Conservation (phyloP, 2,329 filamentous ascomycete genomes). For the Fulvia fulva region DNA sequence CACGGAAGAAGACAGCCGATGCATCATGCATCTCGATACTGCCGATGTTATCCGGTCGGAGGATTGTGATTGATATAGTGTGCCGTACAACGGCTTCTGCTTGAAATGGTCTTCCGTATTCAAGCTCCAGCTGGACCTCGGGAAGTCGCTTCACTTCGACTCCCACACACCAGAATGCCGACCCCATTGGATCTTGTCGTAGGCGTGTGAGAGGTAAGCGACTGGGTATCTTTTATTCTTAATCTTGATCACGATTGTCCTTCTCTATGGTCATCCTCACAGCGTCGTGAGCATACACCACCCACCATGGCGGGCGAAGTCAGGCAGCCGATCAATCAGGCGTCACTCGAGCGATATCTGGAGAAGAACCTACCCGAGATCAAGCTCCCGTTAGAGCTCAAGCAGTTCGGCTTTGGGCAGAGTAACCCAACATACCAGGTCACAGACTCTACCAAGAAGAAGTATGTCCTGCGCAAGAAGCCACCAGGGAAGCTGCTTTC, state of each 20-base stretch:
- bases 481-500: slow-evolving; percentile 88
- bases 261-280: too few relatives aligned
- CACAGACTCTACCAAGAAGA: slow-evolving; percentile 63
- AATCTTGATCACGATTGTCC: not conserved
- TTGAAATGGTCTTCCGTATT: not conserved
- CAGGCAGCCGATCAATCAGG: slow-evolving; percentile 82
- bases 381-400: slow-evolving; percentile 73
- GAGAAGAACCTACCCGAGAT: slow-evolving; percentile 73
- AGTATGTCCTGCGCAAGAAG: slow-evolving; percentile 94
- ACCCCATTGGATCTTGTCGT: not conserved
- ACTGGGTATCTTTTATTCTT: not conserved
- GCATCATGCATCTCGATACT: not conserved
- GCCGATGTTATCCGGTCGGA: not conserved
- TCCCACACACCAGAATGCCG: not conserved
- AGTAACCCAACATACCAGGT: slow-evolving; percentile 96
- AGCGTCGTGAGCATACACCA: too few relatives aligned
- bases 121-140: not conserved
- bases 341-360: slow-evolving; percentile 74
- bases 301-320: slow-evolving; percentile 73
- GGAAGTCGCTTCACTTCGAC: not conserved
- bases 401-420: slow-evolving; percentile 88
- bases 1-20: not conserved
- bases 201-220: not conserved
- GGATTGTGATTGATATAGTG: not conserved
- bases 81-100: not conserved